These are phyloP conservation scores for Xylaria sp. DNA, from an alignment of 2,329 filamentous ascomycete species.

Conservation along the genomic window DNA sequence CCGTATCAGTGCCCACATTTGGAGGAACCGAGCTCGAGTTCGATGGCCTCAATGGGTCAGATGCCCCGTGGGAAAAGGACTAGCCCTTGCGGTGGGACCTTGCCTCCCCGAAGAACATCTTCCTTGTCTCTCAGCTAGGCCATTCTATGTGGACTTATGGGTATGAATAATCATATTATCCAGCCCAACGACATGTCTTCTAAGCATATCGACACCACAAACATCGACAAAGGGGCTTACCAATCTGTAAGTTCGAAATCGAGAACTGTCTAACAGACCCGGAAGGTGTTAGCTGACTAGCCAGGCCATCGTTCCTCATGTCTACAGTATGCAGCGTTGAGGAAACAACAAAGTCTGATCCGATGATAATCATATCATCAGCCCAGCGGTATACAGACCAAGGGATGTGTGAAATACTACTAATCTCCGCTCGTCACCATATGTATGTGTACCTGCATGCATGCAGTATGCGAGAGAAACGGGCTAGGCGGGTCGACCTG, in stretches of 20 bases:
- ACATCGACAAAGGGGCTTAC: conserved; percentile 24
- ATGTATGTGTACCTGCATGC: conserved; percentile 38
- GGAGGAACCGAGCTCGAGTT: not conserved
- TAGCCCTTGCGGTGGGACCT: conserved; percentile 24
- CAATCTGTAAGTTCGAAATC: conserved; percentile 21
- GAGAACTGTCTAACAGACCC: conserved; percentile 7
- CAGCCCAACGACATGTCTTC: conserved; percentile 16
- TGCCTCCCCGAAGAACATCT: conserved; percentile 17
- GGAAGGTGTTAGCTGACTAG: conserved; percentile 25
- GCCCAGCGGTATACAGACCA: conserved; percentile 13
- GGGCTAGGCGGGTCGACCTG: conserved; percentile 6
- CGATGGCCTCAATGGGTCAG: conserved; percentile 18
- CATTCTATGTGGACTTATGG: conserved; percentile 16
- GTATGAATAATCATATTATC: conserved; percentile 33
- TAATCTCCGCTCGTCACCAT: conserved; percentile 17
- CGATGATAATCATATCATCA: conserved; percentile 21
- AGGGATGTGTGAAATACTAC: conserved; percentile 22
- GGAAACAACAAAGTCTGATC: conserved; percentile 10
- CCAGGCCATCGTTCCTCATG: conserved; percentile 18
- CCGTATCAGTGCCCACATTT: conserved; percentile 24
- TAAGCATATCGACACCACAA: conserved; percentile 20
- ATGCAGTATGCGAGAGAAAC: conserved; percentile 24
- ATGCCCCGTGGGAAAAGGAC: conserved; percentile 15
- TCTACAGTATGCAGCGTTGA: conserved; percentile 7
- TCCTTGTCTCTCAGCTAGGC: conserved; percentile 17